Evolutionary conservation across 768 basidiomycete species (phyloP), one percentile per base, ranked within the genome.

Genomic region (Suillus discolor): DNA sequence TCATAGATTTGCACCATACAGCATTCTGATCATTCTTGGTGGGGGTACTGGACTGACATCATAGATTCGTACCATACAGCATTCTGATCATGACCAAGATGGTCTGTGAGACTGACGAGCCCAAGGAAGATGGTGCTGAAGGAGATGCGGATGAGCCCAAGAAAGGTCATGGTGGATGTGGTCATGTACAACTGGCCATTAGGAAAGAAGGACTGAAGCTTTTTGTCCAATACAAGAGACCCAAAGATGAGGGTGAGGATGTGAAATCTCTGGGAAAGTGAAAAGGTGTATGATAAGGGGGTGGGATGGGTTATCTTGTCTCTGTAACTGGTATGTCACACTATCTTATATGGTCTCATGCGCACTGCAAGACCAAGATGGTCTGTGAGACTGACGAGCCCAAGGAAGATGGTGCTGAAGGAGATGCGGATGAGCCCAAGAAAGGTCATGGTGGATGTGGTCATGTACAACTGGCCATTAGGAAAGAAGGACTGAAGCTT

Each of bases 401-500:
- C 60, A 92, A 93, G 77, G 94, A 96, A 68, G 95, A 96, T 71
- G 89, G 86, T 65, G 91, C 86, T 36, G 90, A 87, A n/a, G 84
- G 82, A 41, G 79, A 80, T 44, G 89, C 86, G 16, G 81, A 79
- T 45, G 94, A 93, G 68, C 83, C 86, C 57, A 94, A 93, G 81
- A 92, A 89, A 73, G 93, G 94, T 2, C 97, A 99, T 67, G 96
- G 95, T n/a, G 97, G 97, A 18, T 99, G 97, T 77, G 97, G 97
- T 53, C 94, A 96, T 72, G 77, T 84, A 34, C 97, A 99, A 76
- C 97, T 97, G 0, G 81, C 84, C 61, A 86, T 98, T 71, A 81
- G 97, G 67, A 98, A 96, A 80, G 97, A 99, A 76, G 97, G 94
- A 12, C 77, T 99, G 66, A 98, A 98, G 79, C 83, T 99, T 34